phyloP scores from a whole-genome alignment of 352 stramenopile genomes.

The Nothophytophthora sp. region DNA sequence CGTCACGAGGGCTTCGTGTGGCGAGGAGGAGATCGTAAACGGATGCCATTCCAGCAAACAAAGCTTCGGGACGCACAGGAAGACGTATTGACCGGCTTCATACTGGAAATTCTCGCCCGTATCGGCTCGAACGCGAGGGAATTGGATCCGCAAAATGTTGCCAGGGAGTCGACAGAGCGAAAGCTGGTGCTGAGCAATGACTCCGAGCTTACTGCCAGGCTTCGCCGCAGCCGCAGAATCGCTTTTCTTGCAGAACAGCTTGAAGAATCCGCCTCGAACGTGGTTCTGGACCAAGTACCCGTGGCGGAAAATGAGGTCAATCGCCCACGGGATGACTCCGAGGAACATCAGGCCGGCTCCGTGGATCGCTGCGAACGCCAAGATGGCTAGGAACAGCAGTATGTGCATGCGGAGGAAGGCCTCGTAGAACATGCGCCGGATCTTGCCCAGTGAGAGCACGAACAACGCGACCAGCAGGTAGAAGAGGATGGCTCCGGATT shows the following conservation, averaged over 20 bases:
- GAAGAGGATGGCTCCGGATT: conserved; percentile 21
- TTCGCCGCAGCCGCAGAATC: too few species aligned
- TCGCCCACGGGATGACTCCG: conserved; percentile 23
- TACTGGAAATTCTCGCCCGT: conserved; percentile 31
- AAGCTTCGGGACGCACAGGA: conserved; percentile 66
- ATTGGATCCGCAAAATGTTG: conserved; percentile 34
- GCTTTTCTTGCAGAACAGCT: conserved; percentile 10
- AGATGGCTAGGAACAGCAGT: conserved; percentile 42
- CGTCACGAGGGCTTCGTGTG: conserved; percentile 47
- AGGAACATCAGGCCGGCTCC: conserved; percentile 28
- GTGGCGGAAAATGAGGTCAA: conserved; percentile 42
- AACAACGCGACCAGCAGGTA: conserved; percentile 24
- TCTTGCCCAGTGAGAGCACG: conserved; percentile 21
- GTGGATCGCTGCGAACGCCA: conserved; percentile 39
- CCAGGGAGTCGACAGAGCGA: conserved; percentile 6
- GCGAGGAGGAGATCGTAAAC: conserved; percentile 77
- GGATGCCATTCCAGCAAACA: conserved; percentile 76
- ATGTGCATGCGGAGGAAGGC: conserved; percentile 47
- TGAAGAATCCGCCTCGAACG: conserved; percentile 12
- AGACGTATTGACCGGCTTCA: conserved; percentile 60
- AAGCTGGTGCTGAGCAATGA: conserved; percentile 18
- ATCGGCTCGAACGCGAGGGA: conserved; percentile 24
- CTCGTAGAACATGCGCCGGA: conserved; percentile 47
- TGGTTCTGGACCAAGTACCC: conserved; percentile 14
- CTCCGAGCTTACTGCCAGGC: conserved; percentile 5